Conservation (phyloP, 2,329 filamentous ascomycete genomes). For the Ceratocystis eucalypticola region DNA sequence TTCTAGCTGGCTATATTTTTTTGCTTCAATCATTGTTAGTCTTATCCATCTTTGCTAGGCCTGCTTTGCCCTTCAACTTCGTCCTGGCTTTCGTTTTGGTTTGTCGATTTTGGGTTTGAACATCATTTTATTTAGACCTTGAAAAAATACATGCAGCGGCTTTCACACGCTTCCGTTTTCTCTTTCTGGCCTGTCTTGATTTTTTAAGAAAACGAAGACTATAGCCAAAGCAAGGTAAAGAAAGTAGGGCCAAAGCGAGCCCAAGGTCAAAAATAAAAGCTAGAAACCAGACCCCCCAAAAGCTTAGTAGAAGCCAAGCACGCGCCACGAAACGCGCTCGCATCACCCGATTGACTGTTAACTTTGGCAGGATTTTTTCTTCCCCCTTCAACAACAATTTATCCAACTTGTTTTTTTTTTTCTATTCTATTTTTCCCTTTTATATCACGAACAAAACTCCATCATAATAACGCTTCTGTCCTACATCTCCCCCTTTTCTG, state of each 20-base stretch:
- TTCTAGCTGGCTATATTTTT: not conserved
- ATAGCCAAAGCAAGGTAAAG: no score
- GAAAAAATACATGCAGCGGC: no score
- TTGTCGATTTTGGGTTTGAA: not conserved
- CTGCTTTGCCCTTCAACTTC: not conserved
- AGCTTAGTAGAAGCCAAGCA: not conserved
- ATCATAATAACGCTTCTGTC: not conserved
- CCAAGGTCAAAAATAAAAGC: no score
- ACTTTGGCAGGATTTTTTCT: conserved; percentile 6
- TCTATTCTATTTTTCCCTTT: not conserved
- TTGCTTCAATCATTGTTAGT: not conserved
- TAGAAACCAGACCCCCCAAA: not conserved
- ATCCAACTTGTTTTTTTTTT: not conserved
- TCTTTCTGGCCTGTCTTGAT: no score
- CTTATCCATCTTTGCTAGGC: no score
- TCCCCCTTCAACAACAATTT: conserved; percentile 1
- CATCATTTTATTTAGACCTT: no score
- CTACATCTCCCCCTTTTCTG: not conserved
- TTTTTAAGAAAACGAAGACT: no score
- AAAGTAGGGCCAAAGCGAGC: no score
- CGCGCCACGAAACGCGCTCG: conserved; percentile 10
- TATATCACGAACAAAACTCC: not conserved
- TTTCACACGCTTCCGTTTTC: no score
- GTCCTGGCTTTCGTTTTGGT: not conserved
- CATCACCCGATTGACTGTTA: conserved; percentile 9